Evolutionary conservation across 2,329 filamentous ascomycete species (phyloP), one percentile per base, ranked within the genome.

Genomic region (Colletotrichum sp.): DNA sequence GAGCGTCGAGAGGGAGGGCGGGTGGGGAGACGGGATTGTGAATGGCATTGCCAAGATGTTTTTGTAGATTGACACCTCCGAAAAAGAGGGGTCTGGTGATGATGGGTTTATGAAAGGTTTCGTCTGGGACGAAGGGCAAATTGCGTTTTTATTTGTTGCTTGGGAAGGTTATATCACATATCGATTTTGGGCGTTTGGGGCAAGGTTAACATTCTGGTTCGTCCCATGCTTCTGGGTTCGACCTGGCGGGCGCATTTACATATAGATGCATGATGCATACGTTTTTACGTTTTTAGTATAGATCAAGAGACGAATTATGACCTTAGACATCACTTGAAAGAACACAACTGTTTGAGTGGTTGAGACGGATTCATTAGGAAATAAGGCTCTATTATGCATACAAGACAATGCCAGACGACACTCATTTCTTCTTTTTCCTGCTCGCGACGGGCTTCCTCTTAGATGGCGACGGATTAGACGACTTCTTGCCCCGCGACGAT

Each of bases 41-140:
- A 73, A 22, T 9, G 82, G 81, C 39, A 81, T 88, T 61, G 84
- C 85, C 66, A 87, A 85, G 79, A 84, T 86, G 79, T 88, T 88
- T 78, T 85, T 86, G 67, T 87, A 80, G 28, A 19, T 25, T 8
- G 55, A 27, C 6, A 28, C 16, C 12, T 25, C 16, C 9, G 8
- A n/a, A 60, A 13, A 13, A 13, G 57, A 15, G 11, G 13, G 67
- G 19, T 19, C 25, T 25, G n/a, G 39, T n/a, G 44, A 13, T 48
- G 6, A 48, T 48, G 44, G 6, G 44, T 48, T 48, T n/a, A 48
- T 22, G 44, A 22, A 48, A 13, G 44, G 11, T 48, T 22, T 48
- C 44, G n/a, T 48, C 44, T 48, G 44, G 9, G 30, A 39, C 15
- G n/a, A 30, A 9, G 28, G 13, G 68, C 25, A 19, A 8, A 25